phyloP scores from a whole-genome alignment of 768 basidiomycete genomes.

The Hydnomerulius pinastri region DNA sequence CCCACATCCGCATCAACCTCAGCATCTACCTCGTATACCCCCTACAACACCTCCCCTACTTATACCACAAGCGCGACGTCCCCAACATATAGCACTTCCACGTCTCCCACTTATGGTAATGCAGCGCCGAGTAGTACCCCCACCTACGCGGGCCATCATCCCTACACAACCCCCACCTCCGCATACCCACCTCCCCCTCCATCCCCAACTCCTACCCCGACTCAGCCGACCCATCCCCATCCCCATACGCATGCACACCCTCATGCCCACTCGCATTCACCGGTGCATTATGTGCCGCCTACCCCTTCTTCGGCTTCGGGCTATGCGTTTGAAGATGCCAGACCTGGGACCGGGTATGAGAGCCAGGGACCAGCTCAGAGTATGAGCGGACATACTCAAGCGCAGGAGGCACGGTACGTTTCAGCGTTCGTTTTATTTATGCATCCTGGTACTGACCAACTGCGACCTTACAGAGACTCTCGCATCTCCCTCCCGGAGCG shows the following conservation, averaged over 20 bases:
- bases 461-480: constrained; percentile 23
- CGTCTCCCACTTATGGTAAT: constrained; percentile 20
- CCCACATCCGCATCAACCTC: constrained; percentile 18
- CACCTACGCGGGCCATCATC: constrained; percentile 18
- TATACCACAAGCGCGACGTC: constrained; percentile 23
- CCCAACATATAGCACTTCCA: constrained; percentile 23
- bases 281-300: constrained; percentile 22
- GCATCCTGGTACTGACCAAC: too few relatives aligned
- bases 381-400: constrained; percentile 20
- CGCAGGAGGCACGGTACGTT: constrained; percentile 26
- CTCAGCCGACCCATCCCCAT: constrained; percentile 23
- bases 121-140: constrained; percentile 11
- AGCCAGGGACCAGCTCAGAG: constrained; percentile 11
- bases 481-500: constrained; percentile 25
- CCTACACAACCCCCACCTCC: constrained; percentile 28
- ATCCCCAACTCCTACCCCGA: constrained; percentile 33
- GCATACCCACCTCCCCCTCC: constrained; percentile 29
- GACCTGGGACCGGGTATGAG: constrained; percentile 19
- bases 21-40: constrained; percentile 16
- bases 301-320: constrained; percentile 18
- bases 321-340: constrained; percentile 24
- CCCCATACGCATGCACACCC: constrained; percentile 16
- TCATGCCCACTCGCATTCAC: constrained; percentile 5
- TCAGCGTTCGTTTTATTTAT: not conserved
- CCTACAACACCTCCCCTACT: constrained; percentile 21